These are phyloP conservation scores for Capsicum pubescens DNA, from an alignment of 257 asterid genomes.

Conservation along the genomic window DNA sequence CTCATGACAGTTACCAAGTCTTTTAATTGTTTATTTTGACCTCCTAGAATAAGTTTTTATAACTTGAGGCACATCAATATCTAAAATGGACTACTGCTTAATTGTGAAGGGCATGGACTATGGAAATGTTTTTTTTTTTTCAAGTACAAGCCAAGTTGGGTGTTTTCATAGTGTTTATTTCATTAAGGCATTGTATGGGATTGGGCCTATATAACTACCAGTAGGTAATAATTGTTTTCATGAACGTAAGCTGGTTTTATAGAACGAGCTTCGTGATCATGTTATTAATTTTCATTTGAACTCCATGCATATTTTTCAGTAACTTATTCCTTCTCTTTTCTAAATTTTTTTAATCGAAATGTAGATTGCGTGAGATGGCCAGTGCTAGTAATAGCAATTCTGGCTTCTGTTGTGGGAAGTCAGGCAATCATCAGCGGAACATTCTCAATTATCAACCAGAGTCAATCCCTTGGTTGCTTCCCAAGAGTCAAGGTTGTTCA, in stretches of 20 bases:
- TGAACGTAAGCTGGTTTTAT: constrained; percentile 12
- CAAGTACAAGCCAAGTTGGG: not conserved
- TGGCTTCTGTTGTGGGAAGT: constrained; percentile 96
- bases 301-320: constrained; percentile 1
- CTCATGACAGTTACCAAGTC: too few species aligned
- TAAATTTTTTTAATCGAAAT: not conserved
- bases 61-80: not conserved
- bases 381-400: constrained; percentile 82
- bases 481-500: constrained; percentile 95
- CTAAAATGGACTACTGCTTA: not conserved
- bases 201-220: not conserved
- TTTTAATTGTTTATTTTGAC: too few species aligned
- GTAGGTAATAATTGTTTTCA: not conserved
- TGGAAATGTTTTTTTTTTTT: not conserved
- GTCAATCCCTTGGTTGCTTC: constrained; percentile 93
- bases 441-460: constrained; percentile 93
- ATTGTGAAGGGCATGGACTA: not conserved
- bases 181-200: not conserved
- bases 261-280: not conserved
- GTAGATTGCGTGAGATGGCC: constrained; percentile 90
- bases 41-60: too few species aligned
- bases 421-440: constrained; percentile 99
- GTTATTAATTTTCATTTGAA: not conserved
- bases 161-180: not conserved
- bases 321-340: constrained; percentile 9